These are phyloP conservation scores for Plantago elongata DNA, from an alignment of 257 asterid genomes.

Conservation along the genomic window DNA sequence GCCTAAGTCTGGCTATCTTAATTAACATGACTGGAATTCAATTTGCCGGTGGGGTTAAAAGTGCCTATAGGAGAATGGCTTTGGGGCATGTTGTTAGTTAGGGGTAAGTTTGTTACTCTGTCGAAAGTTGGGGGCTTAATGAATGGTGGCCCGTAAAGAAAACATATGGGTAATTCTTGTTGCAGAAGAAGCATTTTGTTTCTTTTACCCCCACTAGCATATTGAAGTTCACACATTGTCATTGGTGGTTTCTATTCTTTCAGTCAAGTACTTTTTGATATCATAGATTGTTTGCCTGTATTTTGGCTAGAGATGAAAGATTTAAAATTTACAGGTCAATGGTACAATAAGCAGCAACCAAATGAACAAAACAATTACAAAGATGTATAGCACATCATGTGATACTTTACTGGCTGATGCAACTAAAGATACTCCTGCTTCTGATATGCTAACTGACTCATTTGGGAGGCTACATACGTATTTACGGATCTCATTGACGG, in stretches of 20 bases:
- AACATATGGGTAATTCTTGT: no score
- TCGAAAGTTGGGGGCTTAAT: no score
- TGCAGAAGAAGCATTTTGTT: no score
- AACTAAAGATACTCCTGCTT: conserved; percentile 36
- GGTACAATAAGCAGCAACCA: conserved; percentile 19
- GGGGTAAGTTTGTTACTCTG: no score
- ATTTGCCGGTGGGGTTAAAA: no score
- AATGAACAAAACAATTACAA: conserved; percentile 26
- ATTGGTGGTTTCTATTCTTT: no score
- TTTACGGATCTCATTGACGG: conserved; percentile 85
- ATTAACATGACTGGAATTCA: no score
- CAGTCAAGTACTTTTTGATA: background rate
- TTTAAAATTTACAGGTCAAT: conserved; percentile 37
- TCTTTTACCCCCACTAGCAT: background rate
- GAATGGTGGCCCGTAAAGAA: no score
- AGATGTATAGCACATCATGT: conserved; percentile 49
- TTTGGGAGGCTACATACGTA: conserved; percentile 91
- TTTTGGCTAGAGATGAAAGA: background rate
- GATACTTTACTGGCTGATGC: conserved; percentile 33
- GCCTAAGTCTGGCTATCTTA: no score
- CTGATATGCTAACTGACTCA: conserved; percentile 74
- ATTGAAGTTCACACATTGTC: background rate
- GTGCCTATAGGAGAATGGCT: no score
- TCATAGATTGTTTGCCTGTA: background rate
- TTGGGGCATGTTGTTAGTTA: no score